These are phyloP conservation scores for Anthracocystis walkeri DNA, from an alignment of 1,284 basidiomycete species.

Conservation along the genomic window DNA sequence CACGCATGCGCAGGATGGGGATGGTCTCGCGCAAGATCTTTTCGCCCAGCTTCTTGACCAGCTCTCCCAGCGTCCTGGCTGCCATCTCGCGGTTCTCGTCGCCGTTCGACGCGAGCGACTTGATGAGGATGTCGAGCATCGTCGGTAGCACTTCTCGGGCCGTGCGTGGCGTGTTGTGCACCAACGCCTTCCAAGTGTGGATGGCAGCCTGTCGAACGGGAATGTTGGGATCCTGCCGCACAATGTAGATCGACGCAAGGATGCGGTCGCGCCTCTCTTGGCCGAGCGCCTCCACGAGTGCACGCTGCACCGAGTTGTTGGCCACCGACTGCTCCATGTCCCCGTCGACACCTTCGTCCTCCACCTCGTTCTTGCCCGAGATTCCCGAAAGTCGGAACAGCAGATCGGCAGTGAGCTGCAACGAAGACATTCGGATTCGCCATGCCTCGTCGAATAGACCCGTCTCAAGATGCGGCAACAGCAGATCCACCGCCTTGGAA, in stretches of 20 bases:
- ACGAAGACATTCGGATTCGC: conserved; percentile 90
- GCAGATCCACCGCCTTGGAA: conserved; percentile 87
- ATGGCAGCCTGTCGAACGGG: conserved; percentile 90
- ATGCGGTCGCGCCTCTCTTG: conserved; percentile 89
- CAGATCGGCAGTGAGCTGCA: conserved; percentile 93
- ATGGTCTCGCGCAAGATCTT: conserved; percentile 87
- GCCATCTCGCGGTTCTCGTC: conserved; percentile 89
- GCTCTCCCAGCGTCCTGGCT: conserved; percentile 73
- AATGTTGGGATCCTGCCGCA: conserved; percentile 91
- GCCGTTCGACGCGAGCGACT: conserved; percentile 80
- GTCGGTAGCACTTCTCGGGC: conserved; percentile 94
- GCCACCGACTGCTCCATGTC: conserved; percentile 76
- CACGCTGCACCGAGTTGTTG: conserved; percentile 75
- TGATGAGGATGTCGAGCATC: conserved; percentile 75
- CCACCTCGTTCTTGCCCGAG: conserved; percentile 84
- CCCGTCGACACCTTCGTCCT: conserved; percentile 70
- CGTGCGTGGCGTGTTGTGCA: conserved; percentile 77
- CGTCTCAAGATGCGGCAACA: conserved; percentile 92
- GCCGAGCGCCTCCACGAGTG: conserved; percentile 88
- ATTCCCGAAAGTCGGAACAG: conserved; percentile 99
- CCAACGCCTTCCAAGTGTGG: conserved; percentile 98
- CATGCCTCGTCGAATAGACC: conserved; percentile 95
- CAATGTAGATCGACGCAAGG: conserved; percentile 88
- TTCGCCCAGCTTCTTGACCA: conserved; percentile 96
- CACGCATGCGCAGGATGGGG: conserved; percentile 78